A percentile compares a stretch with the other conserved stretches of the same genome.
These are phyloP conservation scores for Argentina anserina DNA, from an alignment of 306 rosid genomes.

Conservation along the genomic window DNA sequence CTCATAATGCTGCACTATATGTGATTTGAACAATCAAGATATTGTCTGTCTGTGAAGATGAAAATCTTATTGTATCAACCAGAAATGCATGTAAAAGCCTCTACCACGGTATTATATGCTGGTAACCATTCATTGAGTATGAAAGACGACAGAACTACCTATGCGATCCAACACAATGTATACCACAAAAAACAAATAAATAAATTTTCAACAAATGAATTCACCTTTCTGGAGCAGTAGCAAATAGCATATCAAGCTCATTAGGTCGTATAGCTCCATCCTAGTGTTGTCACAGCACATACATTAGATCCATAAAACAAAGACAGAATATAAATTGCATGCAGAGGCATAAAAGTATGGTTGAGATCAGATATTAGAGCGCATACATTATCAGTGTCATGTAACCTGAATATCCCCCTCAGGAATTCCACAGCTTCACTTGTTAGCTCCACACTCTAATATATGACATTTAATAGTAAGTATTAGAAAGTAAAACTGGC, in stretches of 20 bases:
- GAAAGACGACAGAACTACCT: neutral
- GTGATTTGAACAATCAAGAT: neutral
- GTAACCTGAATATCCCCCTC: slow-evolving; percentile 72
- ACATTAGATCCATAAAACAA: slow-evolving; percentile 25
- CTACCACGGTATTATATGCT: neutral
- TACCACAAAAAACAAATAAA: neutral
- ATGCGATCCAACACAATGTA: neutral
- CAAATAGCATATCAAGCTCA: slow-evolving; percentile 73
- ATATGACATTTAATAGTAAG: slow-evolving; percentile 29
- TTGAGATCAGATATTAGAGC: slow-evolving; percentile 20
- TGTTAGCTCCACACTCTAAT: slow-evolving; percentile 88
- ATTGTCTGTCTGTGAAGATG: neutral
- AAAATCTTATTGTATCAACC: neutral
- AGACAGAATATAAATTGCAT: slow-evolving; percentile 17
- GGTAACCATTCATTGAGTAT: neutral
- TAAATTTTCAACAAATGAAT: slow-evolving; percentile 3
- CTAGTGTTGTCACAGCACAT: slow-evolving; percentile 35
- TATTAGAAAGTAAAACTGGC: neutral
- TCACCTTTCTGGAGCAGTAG: slow-evolving; percentile 93
- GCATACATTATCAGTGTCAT: slow-evolving; percentile 77
- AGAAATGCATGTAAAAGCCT: neutral
- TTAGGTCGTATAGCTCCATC: slow-evolving; percentile 72
- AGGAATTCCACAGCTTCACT: slow-evolving; percentile 81
- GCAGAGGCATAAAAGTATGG: slow-evolving; percentile 11
- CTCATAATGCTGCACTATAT: neutral